A percentile compares a stretch with the other conserved stretches of the same genome.
Evolutionary conservation across 164 flowering plant species (phyloP).

Genomic region (Paratinospora sagittata): DNA sequence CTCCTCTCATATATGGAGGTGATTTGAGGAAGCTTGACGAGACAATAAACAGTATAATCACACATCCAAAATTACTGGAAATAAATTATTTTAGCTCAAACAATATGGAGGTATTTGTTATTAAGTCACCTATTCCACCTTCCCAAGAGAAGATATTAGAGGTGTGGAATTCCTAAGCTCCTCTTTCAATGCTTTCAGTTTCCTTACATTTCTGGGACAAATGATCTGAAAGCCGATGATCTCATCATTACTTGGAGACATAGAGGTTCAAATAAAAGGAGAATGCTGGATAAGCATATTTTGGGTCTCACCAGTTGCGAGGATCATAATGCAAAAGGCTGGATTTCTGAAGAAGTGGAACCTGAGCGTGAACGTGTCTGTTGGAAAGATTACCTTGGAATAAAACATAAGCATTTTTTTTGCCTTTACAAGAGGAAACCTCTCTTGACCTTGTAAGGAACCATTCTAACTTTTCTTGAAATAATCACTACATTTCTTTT

Average conservation of each 20-base stretch:
- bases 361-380: slow-evolving; percentile 49
- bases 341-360: slow-evolving; percentile 38
- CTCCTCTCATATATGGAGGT: slow-evolving; percentile 96
- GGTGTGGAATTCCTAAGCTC: background rate
- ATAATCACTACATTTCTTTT: background rate
- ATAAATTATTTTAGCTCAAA: slow-evolving; percentile 66
- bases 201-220: slow-evolving; percentile 32
- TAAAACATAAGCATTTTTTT: slow-evolving; percentile 28
- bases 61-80: slow-evolving; percentile 71
- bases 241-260: slow-evolving; percentile 2
- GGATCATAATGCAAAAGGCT: slow-evolving; percentile 41
- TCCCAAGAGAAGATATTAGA: background rate
- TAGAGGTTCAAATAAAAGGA: slow-evolving; percentile 12
- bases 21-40: slow-evolving; percentile 71
- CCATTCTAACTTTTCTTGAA: background rate
- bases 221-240: slow-evolving; percentile 2
- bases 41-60: slow-evolving; percentile 47
- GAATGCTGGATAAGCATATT: slow-evolving; percentile 11
- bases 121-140: background rate
- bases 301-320: slow-evolving; percentile 52
- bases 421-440: slow-evolving; percentile 51
- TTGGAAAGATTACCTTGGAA: slow-evolving; percentile 42
- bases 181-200: slow-evolving; percentile 35
- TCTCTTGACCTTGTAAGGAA: slow-evolving; percentile 34
- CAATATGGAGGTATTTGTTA: slow-evolving; percentile 57